Conservation (phyloP, 106 monocot species). For the Dioscorea zingiberensis region DNA sequence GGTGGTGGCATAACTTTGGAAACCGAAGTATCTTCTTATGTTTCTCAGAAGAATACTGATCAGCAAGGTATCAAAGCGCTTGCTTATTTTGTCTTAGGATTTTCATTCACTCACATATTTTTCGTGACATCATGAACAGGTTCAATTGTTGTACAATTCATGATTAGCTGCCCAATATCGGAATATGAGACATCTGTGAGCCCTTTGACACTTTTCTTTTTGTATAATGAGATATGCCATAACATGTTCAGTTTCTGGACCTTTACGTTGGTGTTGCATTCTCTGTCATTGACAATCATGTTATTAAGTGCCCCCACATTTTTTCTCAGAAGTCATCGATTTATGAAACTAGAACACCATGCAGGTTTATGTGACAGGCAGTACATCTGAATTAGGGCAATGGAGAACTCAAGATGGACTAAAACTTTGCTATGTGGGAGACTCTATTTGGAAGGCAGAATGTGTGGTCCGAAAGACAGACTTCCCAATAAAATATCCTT, state of each 20-base stretch:
- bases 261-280: no score
- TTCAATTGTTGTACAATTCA: slow-evolving; percentile 47
- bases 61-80: slow-evolving; percentile 28
- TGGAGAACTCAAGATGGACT: slow-evolving; percentile 66
- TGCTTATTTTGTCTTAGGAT: not conserved
- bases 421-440: slow-evolving; percentile 55
- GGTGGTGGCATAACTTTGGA: slow-evolving; percentile 28
- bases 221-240: not conserved
- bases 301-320: no score
- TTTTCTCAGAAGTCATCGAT: no score
- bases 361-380: slow-evolving; percentile 79
- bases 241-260: no score
- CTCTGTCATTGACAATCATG: no score
- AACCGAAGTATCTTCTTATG: slow-evolving; percentile 18
- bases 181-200: slow-evolving; percentile 57
- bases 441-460: slow-evolving; percentile 62
- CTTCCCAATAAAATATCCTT: slow-evolving; percentile 97
- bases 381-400: slow-evolving; percentile 53
- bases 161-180: slow-evolving; percentile 50
- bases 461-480: slow-evolving; percentile 54
- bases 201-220: not conserved
- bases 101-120: not conserved
- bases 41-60: slow-evolving; percentile 19
- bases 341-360: not conserved
- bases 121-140: slow-evolving; percentile 13